Base-by-base conservation (phyloP, 2,329 filamentous ascomycete species). In the Colletotrichum somersetense region DNA sequence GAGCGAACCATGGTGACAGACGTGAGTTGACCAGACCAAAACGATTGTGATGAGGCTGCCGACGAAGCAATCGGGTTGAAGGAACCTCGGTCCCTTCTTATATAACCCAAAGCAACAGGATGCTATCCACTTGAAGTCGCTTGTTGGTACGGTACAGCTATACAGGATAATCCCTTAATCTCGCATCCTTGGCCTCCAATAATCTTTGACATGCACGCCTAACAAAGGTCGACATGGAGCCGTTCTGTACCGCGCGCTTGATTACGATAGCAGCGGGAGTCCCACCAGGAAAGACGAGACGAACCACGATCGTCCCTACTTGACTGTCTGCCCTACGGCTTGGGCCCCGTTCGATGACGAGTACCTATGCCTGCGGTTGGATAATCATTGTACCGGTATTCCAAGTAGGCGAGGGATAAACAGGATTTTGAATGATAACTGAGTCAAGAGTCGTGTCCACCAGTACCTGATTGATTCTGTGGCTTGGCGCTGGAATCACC, bases 241-340 rank as follows among this genome's bases (percentile, higher is more conserved):
- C 62, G 38, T 11, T 58, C 42, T 18, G 42, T 67, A 62, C 68
- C 68, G 64, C 68, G 64, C 68, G 68, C 57, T 71, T 71, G 63
- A 58, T 71, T 64, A 71, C 68, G 33, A 44, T 18, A 40, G 42
- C 38, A 44, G 58, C 44, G 57, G 68, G 56, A 62, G 40, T 61
- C 14, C 52, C 52, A 23, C 26, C 7, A 2, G 14, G 10, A 46
- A 11, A 58, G 38, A 58, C 44, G 35, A 62, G 57, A 57, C 48
- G 57, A 62, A 38, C 44, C 59, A 62, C 30, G 14, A 20, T 33
- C 30, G 7, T 50, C 33, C 26, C 18, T 50, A 11, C 20, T 12
- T 1, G 16, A 58, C 20, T 20, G 57, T 26, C 50, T 57, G 35
- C 64, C 40, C 40, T 40, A 35, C n/a, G 57, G 35, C 52, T 30